Base-by-base conservation (phyloP, 164 flowering plant species). In the Stephania japonica region DNA sequence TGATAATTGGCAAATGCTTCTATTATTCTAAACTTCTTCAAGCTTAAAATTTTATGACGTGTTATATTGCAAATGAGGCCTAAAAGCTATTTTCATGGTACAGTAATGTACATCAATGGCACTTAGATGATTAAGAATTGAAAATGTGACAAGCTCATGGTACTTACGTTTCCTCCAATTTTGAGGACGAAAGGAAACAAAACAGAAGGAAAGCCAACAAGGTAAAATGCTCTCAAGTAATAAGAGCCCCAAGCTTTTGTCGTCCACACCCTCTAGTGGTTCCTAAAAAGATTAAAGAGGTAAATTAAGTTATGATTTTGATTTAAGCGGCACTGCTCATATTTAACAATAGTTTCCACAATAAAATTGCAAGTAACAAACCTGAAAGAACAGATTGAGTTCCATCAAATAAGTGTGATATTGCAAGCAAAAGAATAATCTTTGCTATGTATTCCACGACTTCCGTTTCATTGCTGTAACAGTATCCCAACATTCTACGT, bases 371-470 rank as follows among this genome's bases (percentile, higher is more conserved):
- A 16, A 56, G 62, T 16, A 56, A n/a, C 73, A 71, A 23, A 81
- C 98, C 98, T 84, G 94, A 88, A 73, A 93, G 94, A 65, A 90
- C 94, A 80, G 82, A 74, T 70, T 89, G 94, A n/a, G 87, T 77
- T 12, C 91, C 90, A 80, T 89, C 96, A 2, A 91, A 24, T 69
- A 92, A 86, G 79, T 79, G 83, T 59, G 93, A 86, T 21, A 47
- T 13, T 42, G 93, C 96, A 32, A 92, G 80, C 23, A 89, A 27
- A 12, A 94, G 98, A 85, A 91, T 69, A 89, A 91, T 88, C 26
- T 16, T 67, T n/a, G 93, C 86, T 24, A 89, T 79, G 76, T 88
- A 88, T 67, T 41, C 72, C 59, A 88, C 82, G 12, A 93, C 93
- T 83, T 87, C 84, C 26, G 14, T 59, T 74, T 90, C 93, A 38